phyloP scores from a whole-genome alignment of 345 rosid species.

The Mercurialis annua region DNA sequence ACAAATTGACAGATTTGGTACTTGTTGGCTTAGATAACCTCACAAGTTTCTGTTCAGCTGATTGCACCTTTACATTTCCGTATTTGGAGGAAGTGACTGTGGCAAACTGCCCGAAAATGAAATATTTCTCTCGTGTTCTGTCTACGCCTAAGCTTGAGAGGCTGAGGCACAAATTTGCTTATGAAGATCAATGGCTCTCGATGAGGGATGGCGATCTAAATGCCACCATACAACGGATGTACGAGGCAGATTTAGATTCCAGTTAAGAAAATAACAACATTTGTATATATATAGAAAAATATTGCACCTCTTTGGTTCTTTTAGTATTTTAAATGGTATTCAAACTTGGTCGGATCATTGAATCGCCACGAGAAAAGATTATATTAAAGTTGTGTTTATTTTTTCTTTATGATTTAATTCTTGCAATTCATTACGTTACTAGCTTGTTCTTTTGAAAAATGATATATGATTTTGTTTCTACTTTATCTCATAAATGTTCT shows the following conservation, averaged over 20 bases:
- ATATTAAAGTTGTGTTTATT: too few species aligned
- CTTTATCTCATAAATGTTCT: too few species aligned
- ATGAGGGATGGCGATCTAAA: slow-evolving; percentile 14
- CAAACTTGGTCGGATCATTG: too few species aligned
- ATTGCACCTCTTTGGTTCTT: too few species aligned
- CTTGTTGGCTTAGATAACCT: not conserved
- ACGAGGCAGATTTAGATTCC: not conserved
- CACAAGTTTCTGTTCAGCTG: slow-evolving; percentile 5
- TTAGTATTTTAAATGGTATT: too few species aligned
- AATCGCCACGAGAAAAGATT: too few species aligned
- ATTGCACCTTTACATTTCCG: slow-evolving; percentile 9
- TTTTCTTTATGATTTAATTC: too few species aligned
- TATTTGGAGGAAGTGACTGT: slow-evolving; percentile 4
- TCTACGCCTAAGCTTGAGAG: not conserved
- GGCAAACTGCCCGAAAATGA: not conserved
- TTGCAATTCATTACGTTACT: too few species aligned
- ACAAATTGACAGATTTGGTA: not conserved
- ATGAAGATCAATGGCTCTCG: not conserved
- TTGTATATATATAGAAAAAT: too few species aligned
- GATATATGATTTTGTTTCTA: too few species aligned
- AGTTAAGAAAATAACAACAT: too few species aligned
- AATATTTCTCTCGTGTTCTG: not conserved
- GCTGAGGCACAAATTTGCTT: not conserved
- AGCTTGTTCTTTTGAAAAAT: too few species aligned
- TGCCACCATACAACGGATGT: not conserved